Percentiles rank a stretch among this genome's conserved stretches.
Conservation (phyloP, 768 basidiomycete genomes). For the Coprinopsis sp. region DNA sequence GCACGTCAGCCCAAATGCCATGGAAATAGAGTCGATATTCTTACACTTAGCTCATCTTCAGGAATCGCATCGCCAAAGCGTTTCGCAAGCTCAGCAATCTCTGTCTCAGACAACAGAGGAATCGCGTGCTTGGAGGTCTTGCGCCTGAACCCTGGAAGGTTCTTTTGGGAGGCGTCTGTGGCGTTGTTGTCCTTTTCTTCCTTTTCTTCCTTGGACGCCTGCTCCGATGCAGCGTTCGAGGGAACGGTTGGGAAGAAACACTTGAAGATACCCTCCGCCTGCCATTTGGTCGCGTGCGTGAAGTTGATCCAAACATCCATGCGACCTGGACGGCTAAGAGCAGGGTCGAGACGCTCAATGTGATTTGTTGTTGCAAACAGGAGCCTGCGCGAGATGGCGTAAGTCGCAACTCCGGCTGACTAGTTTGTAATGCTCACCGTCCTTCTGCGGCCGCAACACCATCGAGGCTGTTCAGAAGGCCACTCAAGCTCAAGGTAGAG, state of each 20-base stretch:
- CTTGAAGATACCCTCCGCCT: conserved; percentile 90
- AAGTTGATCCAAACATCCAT: conserved; percentile 95
- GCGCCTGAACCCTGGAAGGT: conserved; percentile 63
- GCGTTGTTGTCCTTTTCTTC: conserved; percentile 32
- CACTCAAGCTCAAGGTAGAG: conserved; percentile 81
- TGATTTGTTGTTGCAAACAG: conserved; percentile 93
- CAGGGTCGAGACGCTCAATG: conserved; percentile 87
- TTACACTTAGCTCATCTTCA: conserved; percentile 81
- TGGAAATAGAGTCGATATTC: conserved; percentile 18
- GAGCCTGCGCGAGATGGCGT: conserved; percentile 40
- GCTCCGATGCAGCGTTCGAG: conserved; percentile 19
- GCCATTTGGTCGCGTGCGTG: conserved; percentile 87
- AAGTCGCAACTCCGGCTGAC: conserved; percentile 6
- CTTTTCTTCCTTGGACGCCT: conserved; percentile 18
- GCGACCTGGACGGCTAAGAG: conserved; percentile 81
- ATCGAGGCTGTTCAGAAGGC: conserved; percentile 80
- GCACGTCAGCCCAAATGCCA: background rate
- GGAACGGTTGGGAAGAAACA: conserved; percentile 83
- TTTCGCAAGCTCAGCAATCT: conserved; percentile 75
- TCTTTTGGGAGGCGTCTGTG: conserved; percentile 61
- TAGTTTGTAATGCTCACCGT: conserved; percentile 47
- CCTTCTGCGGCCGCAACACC: conserved; percentile 84
- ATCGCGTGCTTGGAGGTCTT: conserved; percentile 54
- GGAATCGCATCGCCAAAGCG: conserved; percentile 79
- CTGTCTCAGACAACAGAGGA: conserved; percentile 68